Evolutionary conservation across 768 basidiomycete species (phyloP).

Genomic region (Leucocoprinus sp.): DNA sequence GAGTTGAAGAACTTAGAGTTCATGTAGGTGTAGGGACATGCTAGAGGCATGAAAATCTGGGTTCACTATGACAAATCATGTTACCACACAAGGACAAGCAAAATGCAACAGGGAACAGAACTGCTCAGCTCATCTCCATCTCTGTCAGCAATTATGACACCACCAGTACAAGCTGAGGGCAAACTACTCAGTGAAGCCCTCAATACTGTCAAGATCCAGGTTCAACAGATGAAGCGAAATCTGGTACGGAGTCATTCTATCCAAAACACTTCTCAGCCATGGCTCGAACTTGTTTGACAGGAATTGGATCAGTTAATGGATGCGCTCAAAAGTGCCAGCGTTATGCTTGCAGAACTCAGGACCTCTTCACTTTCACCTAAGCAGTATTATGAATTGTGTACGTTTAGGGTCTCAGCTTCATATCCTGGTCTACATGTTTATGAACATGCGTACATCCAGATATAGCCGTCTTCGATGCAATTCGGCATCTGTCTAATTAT

Average conservation of each 20-base stretch:
- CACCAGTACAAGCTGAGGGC: conserved; percentile 61
- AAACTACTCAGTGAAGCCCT: conserved; percentile 81
- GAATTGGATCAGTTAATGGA: conserved; percentile 98
- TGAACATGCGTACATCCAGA: conserved; percentile 37
- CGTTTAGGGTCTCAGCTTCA: conserved; percentile 21
- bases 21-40: no score
- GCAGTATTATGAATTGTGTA: conserved; percentile 98
- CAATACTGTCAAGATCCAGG: conserved; percentile 83
- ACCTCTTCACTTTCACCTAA: conserved; percentile 92
- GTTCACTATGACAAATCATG: conserved; percentile 2
- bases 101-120: conserved; percentile 5
- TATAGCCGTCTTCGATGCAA: conserved; percentile 97
- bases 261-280: conserved; percentile 9
- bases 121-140: conserved; percentile 14
- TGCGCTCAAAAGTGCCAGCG: conserved; percentile 91
- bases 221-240: conserved; percentile 91
- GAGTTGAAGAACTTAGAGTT: no score
- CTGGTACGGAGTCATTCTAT: conserved; percentile 45
- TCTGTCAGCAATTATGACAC: conserved; percentile 25
- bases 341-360: conserved; percentile 94
- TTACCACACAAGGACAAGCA: conserved; percentile 3
- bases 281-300: conserved; percentile 30
- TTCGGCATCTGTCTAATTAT: conserved; percentile 92
- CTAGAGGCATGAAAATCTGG: no score
- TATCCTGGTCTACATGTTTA: neutral